These are phyloP conservation scores for Graphilbum ipis-grandicollis DNA, from an alignment of 2,329 filamentous ascomycete species.

Conservation along the genomic window DNA sequence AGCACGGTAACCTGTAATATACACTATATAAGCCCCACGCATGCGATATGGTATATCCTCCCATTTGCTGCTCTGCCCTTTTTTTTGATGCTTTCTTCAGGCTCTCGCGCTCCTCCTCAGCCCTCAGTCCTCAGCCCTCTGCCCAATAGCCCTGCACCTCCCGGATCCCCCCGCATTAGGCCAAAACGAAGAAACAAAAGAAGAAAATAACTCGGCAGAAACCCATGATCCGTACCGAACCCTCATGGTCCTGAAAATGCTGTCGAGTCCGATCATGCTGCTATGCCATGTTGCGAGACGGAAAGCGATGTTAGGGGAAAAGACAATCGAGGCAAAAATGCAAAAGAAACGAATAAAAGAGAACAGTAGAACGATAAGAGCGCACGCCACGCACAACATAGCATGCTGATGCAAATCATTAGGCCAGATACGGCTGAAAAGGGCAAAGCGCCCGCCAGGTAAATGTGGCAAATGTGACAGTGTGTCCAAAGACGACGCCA, in stretches of 20 bases:
- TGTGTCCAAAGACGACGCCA: no score
- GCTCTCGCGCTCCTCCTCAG: neutral
- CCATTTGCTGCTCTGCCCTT: neutral
- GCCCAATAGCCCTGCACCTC: no score
- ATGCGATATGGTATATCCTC: neutral
- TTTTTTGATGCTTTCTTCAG: no score
- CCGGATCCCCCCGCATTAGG: neutral
- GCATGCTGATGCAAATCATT: no score
- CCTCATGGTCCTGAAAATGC: slow-evolving; percentile 6
- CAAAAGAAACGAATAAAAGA: neutral
- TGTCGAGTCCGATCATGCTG: slow-evolving; percentile 7
- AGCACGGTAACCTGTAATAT: no score
- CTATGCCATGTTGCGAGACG: slow-evolving; percentile 5
- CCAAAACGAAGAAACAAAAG: neutral
- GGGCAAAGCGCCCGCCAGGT: no score
- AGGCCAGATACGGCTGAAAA: neutral
- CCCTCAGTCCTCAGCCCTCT: no score
- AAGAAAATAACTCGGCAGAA: neutral
- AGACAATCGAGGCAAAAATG: neutral
- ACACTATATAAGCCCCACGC: neutral
- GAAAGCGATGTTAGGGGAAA: slow-evolving; percentile 4
- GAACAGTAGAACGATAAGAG: neutral
- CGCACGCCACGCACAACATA: neutral
- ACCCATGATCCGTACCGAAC: neutral
- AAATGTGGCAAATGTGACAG: no score